These are phyloP conservation scores for Tuber umbilicatum DNA, from an alignment of 495 filamentous ascomycete species.

Conservation along the genomic window DNA sequence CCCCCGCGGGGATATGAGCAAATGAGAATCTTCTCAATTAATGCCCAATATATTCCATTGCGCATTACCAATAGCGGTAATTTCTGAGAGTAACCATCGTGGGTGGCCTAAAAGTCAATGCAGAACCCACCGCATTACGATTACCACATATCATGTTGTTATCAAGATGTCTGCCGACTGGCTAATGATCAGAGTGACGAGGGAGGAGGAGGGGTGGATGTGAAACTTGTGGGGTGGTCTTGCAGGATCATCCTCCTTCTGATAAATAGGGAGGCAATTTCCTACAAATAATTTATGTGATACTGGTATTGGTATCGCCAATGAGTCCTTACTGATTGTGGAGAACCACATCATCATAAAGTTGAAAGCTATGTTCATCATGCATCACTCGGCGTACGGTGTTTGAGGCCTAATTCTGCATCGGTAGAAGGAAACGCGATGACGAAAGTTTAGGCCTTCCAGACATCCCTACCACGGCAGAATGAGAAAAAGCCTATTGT, in stretches of 20 bases:
- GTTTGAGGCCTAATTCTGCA: background rate
- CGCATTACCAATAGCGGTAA: background rate
- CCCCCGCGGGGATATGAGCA: background rate
- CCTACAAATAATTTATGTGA: background rate
- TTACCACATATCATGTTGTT: background rate
- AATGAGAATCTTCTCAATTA: constrained; percentile 1
- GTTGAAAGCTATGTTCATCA: background rate
- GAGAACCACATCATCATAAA: background rate
- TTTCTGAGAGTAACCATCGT: background rate
- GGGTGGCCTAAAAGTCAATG: background rate
- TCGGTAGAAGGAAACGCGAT: background rate
- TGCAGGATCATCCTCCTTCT: background rate
- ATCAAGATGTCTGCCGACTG: background rate
- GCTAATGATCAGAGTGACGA: background rate
- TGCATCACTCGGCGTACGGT: background rate
- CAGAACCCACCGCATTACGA: background rate
- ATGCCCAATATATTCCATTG: background rate
- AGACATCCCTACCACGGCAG: background rate
- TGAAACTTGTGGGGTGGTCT: background rate
- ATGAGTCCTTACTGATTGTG: background rate
- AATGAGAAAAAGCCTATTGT: background rate
- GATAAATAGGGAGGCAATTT: background rate
- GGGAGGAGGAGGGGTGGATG: background rate
- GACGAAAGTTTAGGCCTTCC: constrained; percentile 2
- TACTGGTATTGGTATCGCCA: background rate